Base-by-base conservation (phyloP, 2,329 filamentous ascomycete genomes). In the Akanthomyces uredinophilus region DNA sequence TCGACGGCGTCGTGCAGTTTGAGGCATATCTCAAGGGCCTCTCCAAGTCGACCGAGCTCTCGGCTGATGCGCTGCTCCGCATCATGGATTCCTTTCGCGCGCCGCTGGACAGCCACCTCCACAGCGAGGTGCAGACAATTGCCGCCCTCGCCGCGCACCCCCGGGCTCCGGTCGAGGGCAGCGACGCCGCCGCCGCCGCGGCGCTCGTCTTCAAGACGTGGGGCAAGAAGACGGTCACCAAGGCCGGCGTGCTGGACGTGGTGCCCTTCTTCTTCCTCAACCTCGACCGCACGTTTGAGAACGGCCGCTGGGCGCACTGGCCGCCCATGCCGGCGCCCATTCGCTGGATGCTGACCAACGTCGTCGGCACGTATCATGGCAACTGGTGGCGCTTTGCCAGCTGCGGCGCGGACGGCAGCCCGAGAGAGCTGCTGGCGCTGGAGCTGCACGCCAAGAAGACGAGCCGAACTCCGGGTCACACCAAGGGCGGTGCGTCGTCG, bases 181-280 rank as follows among this genome's bases (percentile, higher is more conserved):
- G 79, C 0, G 72, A 76, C 5, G 76, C 79, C 63, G 78, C 78
- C 6, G 75, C 75, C 5, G 72, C 72, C 1, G 83, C 84, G 0
- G 70, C 75, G 3, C 69, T 76, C 7, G 78, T 80, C 1, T 87
- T 87, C 75, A 84, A 84, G 75, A 71, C 76, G 2, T 87, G 84
- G 84, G 84, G 84, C 63, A 86, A 87, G 77, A 81, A 77, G 70
- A 87, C 84, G 2, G 81, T 87, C n/a, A 82, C 77, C 53, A 86
- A 86, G 73, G 84, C 83, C 0, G 83, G 83, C 32, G 77, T 80
- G 43, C 75, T 79, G 20, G 84, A 87, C 63, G 85, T 85, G 0
- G 80, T 88, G 18, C 85, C 85, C 1, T 87, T 89, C 67, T 87
- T 88, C 74, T 69, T 88, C 61, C 71, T 87, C 65, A 88, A 88